Percentiles rank a stretch among this genome's conserved stretches.
Conservation (phyloP, 1,284 basidiomycete species). For the Melampsora larici-populina region DNA sequence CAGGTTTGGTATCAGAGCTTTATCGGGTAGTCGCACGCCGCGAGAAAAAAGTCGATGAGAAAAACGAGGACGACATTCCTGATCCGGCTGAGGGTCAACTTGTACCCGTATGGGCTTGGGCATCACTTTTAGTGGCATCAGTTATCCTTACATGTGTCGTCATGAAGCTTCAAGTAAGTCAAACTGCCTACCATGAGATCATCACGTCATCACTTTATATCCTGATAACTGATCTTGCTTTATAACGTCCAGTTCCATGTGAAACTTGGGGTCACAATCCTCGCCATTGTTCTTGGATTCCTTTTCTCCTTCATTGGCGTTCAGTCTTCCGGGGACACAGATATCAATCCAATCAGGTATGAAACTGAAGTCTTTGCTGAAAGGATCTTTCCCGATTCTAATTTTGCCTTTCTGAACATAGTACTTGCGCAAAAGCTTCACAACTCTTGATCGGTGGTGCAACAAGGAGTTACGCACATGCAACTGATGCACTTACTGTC, state of each 20-base stretch:
- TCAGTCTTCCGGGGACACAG: constrained; percentile 61
- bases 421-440: constrained; percentile 61
- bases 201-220: constrained; percentile 33
- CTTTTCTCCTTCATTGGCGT: constrained; percentile 68
- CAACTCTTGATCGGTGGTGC: constrained; percentile 66
- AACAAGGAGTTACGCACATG: constrained; percentile 57
- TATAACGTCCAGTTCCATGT: constrained; percentile 49
- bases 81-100: constrained; percentile 61
- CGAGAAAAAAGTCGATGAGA: constrained; percentile 28
- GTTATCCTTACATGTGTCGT: constrained; percentile 62
- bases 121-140: constrained; percentile 58
- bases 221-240: constrained; percentile 49
- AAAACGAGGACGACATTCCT: constrained; percentile 54
- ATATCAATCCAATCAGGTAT: constrained; percentile 62
- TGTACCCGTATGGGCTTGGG: constrained; percentile 63
- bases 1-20: constrained; percentile 47
- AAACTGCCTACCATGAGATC: background rate
- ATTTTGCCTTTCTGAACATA: background rate
- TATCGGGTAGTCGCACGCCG: constrained; percentile 45
- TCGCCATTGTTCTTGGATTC: constrained; percentile 60
- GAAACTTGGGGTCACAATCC: constrained; percentile 55
- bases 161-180: constrained; percentile 38
- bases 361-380: background rate
- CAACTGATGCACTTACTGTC: constrained; percentile 58
- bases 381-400: background rate